phyloP scores from a whole-genome alignment of 2,329 filamentous ascomycete genomes.

The Colletotrichum karsti region DNA sequence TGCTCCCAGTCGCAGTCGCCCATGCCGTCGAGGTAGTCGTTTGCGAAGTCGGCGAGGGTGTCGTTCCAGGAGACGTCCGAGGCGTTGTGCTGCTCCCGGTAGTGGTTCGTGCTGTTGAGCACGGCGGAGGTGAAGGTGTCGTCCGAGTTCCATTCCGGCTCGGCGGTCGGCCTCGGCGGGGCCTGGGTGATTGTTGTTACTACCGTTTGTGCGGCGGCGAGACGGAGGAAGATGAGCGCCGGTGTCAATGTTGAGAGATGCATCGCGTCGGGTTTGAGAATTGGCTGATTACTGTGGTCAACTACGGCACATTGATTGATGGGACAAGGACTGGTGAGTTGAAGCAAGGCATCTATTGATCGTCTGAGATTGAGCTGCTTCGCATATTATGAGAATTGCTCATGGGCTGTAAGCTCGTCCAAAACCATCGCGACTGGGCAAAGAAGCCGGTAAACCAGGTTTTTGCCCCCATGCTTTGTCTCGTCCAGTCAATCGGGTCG shows the following conservation, averaged over 20 bases:
- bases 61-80: constrained; percentile 69
- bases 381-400: background rate
- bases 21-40: constrained; percentile 51
- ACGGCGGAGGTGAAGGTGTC: constrained; percentile 60
- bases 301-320: too few species aligned
- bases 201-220: background rate
- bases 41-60: constrained; percentile 65
- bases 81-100: constrained; percentile 71
- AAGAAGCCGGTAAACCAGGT: background rate
- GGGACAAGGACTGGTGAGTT: too few species aligned
- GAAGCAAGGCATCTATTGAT: too few species aligned
- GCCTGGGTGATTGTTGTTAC: constrained; percentile 34
- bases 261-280: background rate
- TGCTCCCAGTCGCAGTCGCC: constrained; percentile 58
- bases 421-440: background rate
- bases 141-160: constrained; percentile 42
- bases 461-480: background rate
- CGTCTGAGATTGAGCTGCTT: too few species aligned
- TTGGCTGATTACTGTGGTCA: background rate
- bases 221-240: background rate
- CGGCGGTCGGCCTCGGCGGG: constrained; percentile 33
- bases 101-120: constrained; percentile 72
- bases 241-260: background rate
- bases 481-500: background rate
- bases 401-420: background rate